phyloP scores from a whole-genome alignment of 371 early-diverging fungal genomes.

The Entomophthora muscae region DNA sequence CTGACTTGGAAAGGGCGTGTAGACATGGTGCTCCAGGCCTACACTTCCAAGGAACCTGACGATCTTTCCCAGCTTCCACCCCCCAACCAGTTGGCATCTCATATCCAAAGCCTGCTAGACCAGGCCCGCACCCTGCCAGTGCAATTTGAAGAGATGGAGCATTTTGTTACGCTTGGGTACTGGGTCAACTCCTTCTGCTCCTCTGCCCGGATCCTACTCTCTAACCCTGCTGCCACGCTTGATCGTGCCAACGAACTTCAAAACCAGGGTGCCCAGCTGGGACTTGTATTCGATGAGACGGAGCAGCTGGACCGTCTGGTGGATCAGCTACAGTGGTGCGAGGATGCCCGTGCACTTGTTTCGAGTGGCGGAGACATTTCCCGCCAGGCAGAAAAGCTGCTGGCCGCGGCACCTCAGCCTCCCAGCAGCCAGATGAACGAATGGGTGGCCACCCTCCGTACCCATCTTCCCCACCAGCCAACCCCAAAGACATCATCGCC shows the following conservation, averaged over 20 bases:
- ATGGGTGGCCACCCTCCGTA: not conserved
- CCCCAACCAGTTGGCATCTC: not conserved
- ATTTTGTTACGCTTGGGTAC: not conserved
- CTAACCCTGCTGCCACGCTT: not conserved
- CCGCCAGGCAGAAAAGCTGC: not conserved
- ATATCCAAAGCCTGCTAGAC: not conserved
- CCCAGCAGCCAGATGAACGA: not conserved
- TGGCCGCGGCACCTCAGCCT: not conserved
- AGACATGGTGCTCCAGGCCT: not conserved
- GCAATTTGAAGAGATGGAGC: not conserved
- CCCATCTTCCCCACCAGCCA: not conserved
- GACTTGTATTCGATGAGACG: not conserved
- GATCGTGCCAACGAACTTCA: not conserved
- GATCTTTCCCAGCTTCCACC: not conserved
- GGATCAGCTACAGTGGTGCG: not conserved
- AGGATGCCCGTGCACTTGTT: not conserved
- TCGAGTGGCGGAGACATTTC: not conserved
- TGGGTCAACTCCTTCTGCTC: not conserved
- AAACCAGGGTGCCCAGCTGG: not conserved
- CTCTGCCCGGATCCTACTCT: not conserved
- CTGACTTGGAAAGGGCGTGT: not conserved
- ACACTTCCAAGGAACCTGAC: not conserved
- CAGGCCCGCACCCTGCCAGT: not conserved
- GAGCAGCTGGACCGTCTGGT: not conserved
- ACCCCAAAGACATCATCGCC: not conserved